A percentile compares a stretch with the other conserved stretches of the same genome.
These are phyloP conservation scores for Potentilla sterilis DNA, from an alignment of 306 rosid genomes.

Conservation along the genomic window DNA sequence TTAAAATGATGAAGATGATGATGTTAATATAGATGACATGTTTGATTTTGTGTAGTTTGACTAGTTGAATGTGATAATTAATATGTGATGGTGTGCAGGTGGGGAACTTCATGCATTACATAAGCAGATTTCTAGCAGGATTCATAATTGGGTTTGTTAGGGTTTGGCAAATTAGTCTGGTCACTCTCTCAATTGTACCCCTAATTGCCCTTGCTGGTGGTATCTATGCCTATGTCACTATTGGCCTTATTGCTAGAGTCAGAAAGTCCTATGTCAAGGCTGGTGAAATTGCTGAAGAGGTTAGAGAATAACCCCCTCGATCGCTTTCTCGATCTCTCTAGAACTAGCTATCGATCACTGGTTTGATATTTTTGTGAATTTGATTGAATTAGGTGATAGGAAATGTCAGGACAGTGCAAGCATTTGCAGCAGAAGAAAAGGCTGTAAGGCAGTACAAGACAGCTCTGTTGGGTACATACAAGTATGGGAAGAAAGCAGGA, in stretches of 20 bases:
- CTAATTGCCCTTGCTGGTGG: constrained; percentile 95
- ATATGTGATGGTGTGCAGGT: constrained; percentile 45
- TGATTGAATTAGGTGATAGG: constrained; percentile 62
- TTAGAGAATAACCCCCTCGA: constrained; percentile 9
- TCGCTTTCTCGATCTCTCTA: background rate
- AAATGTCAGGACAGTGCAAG: constrained; percentile 92
- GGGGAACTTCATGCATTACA: constrained; percentile 91
- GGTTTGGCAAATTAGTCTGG: constrained; percentile 93
- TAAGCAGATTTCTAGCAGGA: constrained; percentile 77
- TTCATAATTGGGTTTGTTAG: constrained; percentile 76
- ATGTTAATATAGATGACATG: background rate
- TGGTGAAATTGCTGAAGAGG: constrained; percentile 99
- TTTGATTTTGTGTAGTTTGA: background rate
- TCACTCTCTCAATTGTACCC: constrained; percentile 88
- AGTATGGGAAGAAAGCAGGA: constrained; percentile 75
- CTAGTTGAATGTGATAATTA: background rate
- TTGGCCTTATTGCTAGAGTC: constrained; percentile 77
- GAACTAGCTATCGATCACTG: too few species aligned
- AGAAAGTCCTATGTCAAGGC: constrained; percentile 83
- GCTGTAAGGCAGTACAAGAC: constrained; percentile 70
- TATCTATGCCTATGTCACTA: constrained; percentile 72
- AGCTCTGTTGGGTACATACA: constrained; percentile 69
- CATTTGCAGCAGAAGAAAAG: constrained; percentile 92
- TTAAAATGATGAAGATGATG: background rate
- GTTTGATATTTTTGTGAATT: background rate